Percentiles rank a stretch among this genome's conserved stretches.
phyloP scores from a whole-genome alignment of 2,329 filamentous ascomycete genomes.

The Penicillium digitatum region DNA sequence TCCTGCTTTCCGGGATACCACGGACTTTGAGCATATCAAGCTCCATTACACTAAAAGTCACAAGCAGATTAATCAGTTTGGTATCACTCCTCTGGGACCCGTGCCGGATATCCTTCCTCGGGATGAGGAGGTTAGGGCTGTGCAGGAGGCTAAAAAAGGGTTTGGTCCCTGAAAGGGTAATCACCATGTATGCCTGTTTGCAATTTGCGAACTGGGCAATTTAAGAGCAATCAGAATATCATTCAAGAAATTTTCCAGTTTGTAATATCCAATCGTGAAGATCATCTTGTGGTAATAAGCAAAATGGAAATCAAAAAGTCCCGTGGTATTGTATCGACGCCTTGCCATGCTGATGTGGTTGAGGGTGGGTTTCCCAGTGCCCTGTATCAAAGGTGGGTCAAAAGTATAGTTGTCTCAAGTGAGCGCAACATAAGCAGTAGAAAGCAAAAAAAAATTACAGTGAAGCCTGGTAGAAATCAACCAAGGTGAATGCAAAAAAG shows the following conservation, averaged over 20 bases:
- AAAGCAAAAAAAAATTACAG: constrained; percentile 3
- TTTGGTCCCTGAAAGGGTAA: not conserved
- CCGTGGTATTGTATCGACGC: constrained; percentile 29
- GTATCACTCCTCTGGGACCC: constrained; percentile 82
- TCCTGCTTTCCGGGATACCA: constrained; percentile 73
- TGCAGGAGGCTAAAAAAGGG: constrained; percentile 13
- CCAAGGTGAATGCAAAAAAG: constrained; percentile 2
- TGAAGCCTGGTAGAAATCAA: not conserved
- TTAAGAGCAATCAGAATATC: not conserved
- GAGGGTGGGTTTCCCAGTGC: constrained; percentile 11
- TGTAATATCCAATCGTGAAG: not conserved
- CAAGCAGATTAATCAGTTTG: constrained; percentile 59
- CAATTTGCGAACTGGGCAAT: not conserved
- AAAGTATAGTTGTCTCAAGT: constrained; percentile 5
- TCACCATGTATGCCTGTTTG: not conserved
- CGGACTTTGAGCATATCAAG: constrained; percentile 95
- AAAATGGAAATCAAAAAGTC: constrained; percentile 19
- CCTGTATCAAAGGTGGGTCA: constrained; percentile 8
- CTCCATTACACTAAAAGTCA: constrained; percentile 66
- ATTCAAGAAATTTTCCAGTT: not conserved
- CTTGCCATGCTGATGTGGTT: constrained; percentile 32
- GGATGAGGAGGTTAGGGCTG: constrained; percentile 66
- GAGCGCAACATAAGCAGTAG: constrained; percentile 1
- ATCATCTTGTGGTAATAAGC: constrained; percentile 12
- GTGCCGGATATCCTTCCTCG: constrained; percentile 73